Conservation (phyloP, 768 basidiomycete species). For the Tubosaeta brunneosetosa region DNA sequence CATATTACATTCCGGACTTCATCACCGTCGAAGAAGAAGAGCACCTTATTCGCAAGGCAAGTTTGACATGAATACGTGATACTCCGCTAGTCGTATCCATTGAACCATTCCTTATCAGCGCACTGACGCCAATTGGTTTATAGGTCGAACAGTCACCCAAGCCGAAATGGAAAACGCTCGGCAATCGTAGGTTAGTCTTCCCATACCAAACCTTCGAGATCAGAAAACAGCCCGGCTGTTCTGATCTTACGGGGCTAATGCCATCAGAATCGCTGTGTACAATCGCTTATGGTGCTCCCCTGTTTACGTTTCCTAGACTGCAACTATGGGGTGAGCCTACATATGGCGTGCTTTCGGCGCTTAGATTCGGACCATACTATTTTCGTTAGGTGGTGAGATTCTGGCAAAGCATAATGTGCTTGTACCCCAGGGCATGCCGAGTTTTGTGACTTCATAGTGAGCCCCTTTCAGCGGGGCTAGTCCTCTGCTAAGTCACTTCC, state of each 20-base stretch:
- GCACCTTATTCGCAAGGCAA: conserved; percentile 73
- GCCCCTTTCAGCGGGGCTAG: conserved; percentile 18
- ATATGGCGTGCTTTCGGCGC: not conserved
- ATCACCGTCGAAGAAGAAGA: conserved; percentile 71
- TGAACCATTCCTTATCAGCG: conserved; percentile 2
- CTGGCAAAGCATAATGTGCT: conserved; percentile 58
- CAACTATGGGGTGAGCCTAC: conserved; percentile 63
- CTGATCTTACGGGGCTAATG: conserved; percentile 1
- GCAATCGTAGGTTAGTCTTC: conserved; percentile 8
- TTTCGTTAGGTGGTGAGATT: conserved; percentile 63
- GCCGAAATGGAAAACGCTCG: conserved; percentile 71
- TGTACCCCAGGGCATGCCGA: conserved; percentile 63
- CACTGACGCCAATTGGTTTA: conserved; percentile 12
- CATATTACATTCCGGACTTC: conserved; percentile 76
- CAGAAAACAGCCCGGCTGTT: not conserved
- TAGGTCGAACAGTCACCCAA: conserved; percentile 78
- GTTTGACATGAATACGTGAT: conserved; percentile 3
- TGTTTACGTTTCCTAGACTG: conserved; percentile 39
- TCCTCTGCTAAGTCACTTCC: not conserved
- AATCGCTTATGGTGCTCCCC: not conserved
- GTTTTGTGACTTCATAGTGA: conserved; percentile 66
- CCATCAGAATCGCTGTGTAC: not conserved
- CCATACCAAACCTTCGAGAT: not conserved
- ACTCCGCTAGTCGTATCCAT: not conserved
- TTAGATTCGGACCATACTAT: conserved; percentile 2